phyloP scores from a whole-genome alignment of 306 rosid species.

The Myrica gale region DNA sequence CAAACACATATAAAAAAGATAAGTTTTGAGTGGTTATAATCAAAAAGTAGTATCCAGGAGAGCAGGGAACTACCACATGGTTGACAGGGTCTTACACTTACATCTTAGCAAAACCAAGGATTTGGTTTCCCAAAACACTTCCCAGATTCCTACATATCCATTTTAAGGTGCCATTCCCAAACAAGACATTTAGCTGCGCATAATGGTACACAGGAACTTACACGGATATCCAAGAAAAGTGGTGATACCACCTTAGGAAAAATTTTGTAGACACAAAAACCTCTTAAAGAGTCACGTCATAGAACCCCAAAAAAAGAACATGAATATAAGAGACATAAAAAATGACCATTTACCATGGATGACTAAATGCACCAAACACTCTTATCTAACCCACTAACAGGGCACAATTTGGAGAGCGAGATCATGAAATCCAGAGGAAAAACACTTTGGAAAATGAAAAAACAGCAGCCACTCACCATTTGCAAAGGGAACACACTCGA shows the following conservation, averaged over 20 bases:
- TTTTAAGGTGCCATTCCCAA: background rate
- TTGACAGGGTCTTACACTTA: background rate
- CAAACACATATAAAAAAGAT: background rate
- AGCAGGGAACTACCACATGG: background rate
- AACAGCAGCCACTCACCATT: constrained; percentile 50
- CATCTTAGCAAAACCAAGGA: constrained; percentile 1
- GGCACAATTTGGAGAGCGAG: background rate
- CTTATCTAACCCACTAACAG: background rate
- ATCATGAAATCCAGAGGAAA: constrained; percentile 13
- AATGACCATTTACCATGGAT: background rate
- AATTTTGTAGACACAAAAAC: background rate
- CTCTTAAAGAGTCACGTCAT: background rate
- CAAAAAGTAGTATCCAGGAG: background rate
- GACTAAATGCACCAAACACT: background rate
- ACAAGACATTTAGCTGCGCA: background rate
- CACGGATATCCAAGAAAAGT: background rate
- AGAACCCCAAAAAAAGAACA: background rate
- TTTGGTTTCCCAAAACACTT: background rate
- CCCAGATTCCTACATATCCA: background rate
- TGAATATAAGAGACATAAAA: background rate
- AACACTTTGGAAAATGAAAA: constrained; percentile 1
- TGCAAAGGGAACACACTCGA: constrained; percentile 44
- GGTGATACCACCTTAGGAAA: background rate
- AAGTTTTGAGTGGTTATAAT: background rate
- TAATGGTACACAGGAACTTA: background rate